Evolutionary conservation across 306 rosid species (phyloP), one percentile per base, ranked within the genome.

Genomic region (Potentilla sterilis): DNA sequence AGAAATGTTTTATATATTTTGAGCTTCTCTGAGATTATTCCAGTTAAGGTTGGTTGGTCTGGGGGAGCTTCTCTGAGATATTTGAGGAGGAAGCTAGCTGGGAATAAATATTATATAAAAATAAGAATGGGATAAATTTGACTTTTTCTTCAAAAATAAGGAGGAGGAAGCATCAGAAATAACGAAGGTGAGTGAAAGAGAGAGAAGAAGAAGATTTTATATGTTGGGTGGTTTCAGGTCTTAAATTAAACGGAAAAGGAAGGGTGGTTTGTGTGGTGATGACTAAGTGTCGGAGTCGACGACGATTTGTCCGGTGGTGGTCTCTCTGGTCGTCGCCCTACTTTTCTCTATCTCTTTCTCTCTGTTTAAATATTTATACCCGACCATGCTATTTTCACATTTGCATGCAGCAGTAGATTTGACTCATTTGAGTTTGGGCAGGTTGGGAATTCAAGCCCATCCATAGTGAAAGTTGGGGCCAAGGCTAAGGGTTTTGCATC

Each of bases 101-200:
- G 37, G 8, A 19, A n/a, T n/a, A n/a, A 55, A 51, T 10, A 5
- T 41, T 7, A 21, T 54, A 54, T 55, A 21, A 55, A 55, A 55
- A 55, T 9, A 9, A 15, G 66, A 34, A 34, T 28, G 22, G 32
- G 12, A 52, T 34, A 22, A 70, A 76, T 64, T 88, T 82, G 87
- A 85, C 88, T 84, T 84, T 70, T 81, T 84, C 81, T 22, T 62
- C 1, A 14, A 62, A 57, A 61, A 13, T 67, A 11, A 71, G 80
- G 19, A 54, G 71, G 67, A 66, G 78, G n/a, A 57, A 54, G 75
- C 46, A 42, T 72, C 10, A 76, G 73, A 71, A 84, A 73, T 65
- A 85, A 63, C 81, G 84, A 80, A 37, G 68, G 15, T 63, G 67
- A 7, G 3, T 7, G 67, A 70, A 72, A 48, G 76, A 62, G 46